Percentiles rank a stretch among this genome's conserved stretches.
Conservation (phyloP, 768 basidiomycete genomes). For the Calocera cornea region DNA sequence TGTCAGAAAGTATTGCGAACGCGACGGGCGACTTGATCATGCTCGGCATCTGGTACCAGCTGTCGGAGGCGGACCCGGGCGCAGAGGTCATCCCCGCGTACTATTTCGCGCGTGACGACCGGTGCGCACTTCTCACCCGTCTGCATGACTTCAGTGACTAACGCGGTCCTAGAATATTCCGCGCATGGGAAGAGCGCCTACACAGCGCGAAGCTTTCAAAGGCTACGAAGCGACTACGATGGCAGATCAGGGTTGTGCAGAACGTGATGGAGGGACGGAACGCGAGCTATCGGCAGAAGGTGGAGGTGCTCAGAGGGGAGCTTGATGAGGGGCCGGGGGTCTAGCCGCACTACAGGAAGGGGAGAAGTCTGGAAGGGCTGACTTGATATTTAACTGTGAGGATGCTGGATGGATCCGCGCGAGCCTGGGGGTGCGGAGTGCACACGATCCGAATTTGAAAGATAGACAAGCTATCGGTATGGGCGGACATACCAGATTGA, state of each 20-base stretch:
- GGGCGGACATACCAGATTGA: too few species aligned
- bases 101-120: conserved; percentile 86
- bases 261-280: conserved; percentile 53
- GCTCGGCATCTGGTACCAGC: conserved; percentile 59
- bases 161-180: conserved; percentile 27
- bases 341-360: too few species aligned
- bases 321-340: conserved; percentile 51
- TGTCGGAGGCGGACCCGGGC: neutral
- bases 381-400: too few species aligned
- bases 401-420: too few species aligned
- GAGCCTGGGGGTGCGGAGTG: too few species aligned
- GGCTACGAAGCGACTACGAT: conserved; percentile 45
- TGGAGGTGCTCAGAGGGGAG: conserved; percentile 46
- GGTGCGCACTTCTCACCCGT: conserved; percentile 30
- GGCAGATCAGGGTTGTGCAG: conserved; percentile 53
- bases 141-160: conserved; percentile 48
- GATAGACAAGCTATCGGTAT: too few species aligned
- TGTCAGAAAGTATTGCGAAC: conserved; percentile 58
- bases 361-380: too few species aligned
- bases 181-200: conserved; percentile 30
- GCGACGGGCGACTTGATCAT: conserved; percentile 74
- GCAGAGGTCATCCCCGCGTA: conserved; percentile 42
- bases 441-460: too few species aligned
- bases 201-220: conserved; percentile 33
- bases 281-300: conserved; percentile 53